Conservation (phyloP, 352 stramenopile species). For the Phytophthora pini region DNA sequence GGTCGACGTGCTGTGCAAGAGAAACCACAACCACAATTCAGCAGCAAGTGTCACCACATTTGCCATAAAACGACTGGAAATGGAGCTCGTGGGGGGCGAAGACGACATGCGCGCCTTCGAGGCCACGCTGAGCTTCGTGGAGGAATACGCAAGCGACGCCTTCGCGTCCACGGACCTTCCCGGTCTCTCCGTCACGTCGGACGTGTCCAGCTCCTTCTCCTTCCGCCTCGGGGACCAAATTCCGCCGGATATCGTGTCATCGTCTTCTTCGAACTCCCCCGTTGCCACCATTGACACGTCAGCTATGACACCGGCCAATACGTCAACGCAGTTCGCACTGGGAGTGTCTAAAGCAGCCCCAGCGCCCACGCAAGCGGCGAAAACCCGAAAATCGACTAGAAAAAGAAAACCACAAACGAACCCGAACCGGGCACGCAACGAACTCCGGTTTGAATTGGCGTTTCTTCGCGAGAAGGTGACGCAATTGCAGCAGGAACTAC, state of each 20-base stretch:
- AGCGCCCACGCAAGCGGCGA: not conserved
- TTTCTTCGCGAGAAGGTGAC: conserved; percentile 81
- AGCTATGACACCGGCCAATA: not conserved
- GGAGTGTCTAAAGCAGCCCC: not conserved
- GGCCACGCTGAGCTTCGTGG: conserved; percentile 38
- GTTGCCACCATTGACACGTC: conserved; percentile 8
- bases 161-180: conserved; percentile 14
- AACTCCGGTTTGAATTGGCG: conserved; percentile 64
- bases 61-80: conserved; percentile 32
- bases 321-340: not conserved
- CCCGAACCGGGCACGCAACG: conserved; percentile 38
- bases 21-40: conserved; percentile 24
- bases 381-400: conserved; percentile 21
- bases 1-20: not conserved
- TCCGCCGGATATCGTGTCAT: conserved; percentile 3
- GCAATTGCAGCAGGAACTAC: conserved; percentile 62
- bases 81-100: conserved; percentile 31
- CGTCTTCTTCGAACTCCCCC: conserved; percentile 1
- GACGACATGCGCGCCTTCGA: conserved; percentile 38
- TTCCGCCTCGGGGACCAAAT: conserved; percentile 13
- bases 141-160: conserved; percentile 32
- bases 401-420: conserved; percentile 42
- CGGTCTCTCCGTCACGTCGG: conserved; percentile 21
- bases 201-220: conserved; percentile 24
- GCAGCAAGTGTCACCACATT: conserved; percentile 10